Evolutionary conservation across 2,329 filamentous ascomycete genomes (phyloP), one percentile per base, ranked within the genome.

Genomic region (Tolypocladium tundrense): DNA sequence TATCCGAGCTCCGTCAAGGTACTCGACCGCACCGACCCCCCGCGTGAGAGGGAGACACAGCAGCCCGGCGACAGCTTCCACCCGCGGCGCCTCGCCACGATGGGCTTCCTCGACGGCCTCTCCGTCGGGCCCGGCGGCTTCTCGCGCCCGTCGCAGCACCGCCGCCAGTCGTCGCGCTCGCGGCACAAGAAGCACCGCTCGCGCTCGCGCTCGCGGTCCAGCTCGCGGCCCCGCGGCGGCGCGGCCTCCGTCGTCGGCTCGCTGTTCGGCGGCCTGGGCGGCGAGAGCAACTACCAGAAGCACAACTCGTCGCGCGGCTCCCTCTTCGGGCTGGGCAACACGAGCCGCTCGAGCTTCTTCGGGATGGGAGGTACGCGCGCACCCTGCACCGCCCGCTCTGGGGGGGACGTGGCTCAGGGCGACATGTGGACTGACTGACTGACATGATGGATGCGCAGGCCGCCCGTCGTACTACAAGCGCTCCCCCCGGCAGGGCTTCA

Each of bases 401-500:
- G 3, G 24, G 24, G 24, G 24, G 24, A 27, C 24, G 3, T 27
- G 24, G 27, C 27, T 6, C 51, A 31, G 6, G 6, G 43, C 2
- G 14, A 24, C 24, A 19, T n/a, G 9, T 51, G 10, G 13, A 48
- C 45, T 54, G 54, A 60, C 58, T 56, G 13, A 48, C 45, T 54
- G 54, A 60, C 58, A 56, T 39, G 8, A 52, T 7, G 31, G 27
- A 50, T 21, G 16, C 40, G 51, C 55, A 72, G 80, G 79, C 66
- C 79, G 80, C 59, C 79, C 81, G 33, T 83, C 82, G 48, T 87
- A 88, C 69, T 92, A 91, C 75, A 90, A 90, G 69, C 88, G 90
- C 67, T 88, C 89, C 21, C 90, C 93, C 2, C 88, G 93, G 64
- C 80, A 84, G 60, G 88, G 86, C 67, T 96, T 95, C 76, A 74